phyloP scores from a whole-genome alignment of 768 basidiomycete species.

The Leucocoprinus leucothites region DNA sequence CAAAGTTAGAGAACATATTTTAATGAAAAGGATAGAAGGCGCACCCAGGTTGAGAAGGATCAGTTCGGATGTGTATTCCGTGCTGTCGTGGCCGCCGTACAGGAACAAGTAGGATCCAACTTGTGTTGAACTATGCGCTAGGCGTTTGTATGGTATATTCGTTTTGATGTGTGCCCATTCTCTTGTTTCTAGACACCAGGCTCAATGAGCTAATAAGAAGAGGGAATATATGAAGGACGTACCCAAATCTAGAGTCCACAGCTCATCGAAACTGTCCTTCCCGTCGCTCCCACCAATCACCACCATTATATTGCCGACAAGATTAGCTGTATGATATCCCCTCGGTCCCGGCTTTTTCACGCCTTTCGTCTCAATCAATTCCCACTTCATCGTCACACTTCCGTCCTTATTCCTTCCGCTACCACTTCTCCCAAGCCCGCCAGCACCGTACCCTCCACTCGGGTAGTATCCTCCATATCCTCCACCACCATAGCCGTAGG shows the following conservation, averaged over 20 bases:
- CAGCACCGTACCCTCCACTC: constrained; percentile 1
- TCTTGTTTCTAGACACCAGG: constrained; percentile 31
- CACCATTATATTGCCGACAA: constrained; percentile 83
- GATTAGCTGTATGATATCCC: constrained; percentile 90
- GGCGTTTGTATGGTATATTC: constrained; percentile 50
- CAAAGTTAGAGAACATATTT: neutral
- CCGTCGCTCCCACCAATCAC: constrained; percentile 92
- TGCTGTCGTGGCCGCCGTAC: constrained; percentile 84
- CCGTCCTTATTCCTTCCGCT: constrained; percentile 6
- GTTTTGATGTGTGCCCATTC: constrained; percentile 39
- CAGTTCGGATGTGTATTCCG: constrained; percentile 69
- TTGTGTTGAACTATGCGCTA: constrained; percentile 85
- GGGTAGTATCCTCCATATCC: neutral
- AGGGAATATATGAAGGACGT: constrained; percentile 26
- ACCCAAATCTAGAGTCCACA: constrained; percentile 88
- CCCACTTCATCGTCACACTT: constrained; percentile 30
- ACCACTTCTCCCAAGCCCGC: constrained; percentile 11
- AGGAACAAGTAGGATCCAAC: constrained; percentile 92
- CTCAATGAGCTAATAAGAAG: neutral
- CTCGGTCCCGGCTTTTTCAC: constrained; percentile 53
- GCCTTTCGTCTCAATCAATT: constrained; percentile 51
- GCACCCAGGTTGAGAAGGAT: constrained; percentile 85
- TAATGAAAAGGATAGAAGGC: constrained; percentile 11
- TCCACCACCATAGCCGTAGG: constrained; percentile 9
- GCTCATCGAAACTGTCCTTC: constrained; percentile 80